phyloP scores from a whole-genome alignment of 768 basidiomycete genomes.

The Tremella yokohamensis region DNA sequence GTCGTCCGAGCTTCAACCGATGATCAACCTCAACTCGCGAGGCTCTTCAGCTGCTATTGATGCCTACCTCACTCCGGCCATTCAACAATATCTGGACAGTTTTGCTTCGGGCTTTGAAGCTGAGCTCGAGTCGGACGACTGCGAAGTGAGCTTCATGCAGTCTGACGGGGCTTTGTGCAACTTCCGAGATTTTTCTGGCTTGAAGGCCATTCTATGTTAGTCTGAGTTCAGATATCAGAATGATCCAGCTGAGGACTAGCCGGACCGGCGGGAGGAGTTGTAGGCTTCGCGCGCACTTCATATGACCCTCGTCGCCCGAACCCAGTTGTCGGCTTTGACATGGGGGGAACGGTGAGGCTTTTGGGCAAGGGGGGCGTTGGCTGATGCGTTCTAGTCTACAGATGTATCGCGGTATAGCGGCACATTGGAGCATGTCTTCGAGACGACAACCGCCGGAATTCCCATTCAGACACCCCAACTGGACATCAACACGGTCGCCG shows the following conservation, averaged over 20 bases:
- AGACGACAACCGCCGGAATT: conserved; percentile 91
- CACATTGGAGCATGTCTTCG: conserved; percentile 55
- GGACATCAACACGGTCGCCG: conserved; percentile 83
- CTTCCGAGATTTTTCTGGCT: conserved; percentile 71
- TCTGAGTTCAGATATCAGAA: no score
- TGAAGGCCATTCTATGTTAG: conserved; percentile 55
- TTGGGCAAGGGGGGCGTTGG: conserved; percentile 40
- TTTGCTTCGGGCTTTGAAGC: conserved; percentile 89
- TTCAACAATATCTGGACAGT: conserved; percentile 76
- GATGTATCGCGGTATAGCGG: conserved; percentile 93
- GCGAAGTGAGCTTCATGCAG: conserved; percentile 84
- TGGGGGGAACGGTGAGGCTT: conserved; percentile 60
- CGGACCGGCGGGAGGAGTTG: conserved; percentile 84
- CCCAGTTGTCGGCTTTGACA: conserved; percentile 76
- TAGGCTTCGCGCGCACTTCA: conserved; percentile 78
- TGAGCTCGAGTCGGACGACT: conserved; percentile 51
- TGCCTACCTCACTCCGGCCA: conserved; percentile 88
- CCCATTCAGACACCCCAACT: conserved; percentile 88
- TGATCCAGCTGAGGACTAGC: no score
- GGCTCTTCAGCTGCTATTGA: conserved; percentile 90
- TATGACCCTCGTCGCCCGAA: conserved; percentile 73
- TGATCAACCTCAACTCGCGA: conserved; percentile 71
- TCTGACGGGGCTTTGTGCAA: conserved; percentile 60
- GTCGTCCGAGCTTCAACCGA: conserved; percentile 57
- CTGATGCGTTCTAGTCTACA: conserved; percentile 52